These are phyloP conservation scores for Vigna mungo DNA, from an alignment of 306 rosid genomes.

Conservation along the genomic window DNA sequence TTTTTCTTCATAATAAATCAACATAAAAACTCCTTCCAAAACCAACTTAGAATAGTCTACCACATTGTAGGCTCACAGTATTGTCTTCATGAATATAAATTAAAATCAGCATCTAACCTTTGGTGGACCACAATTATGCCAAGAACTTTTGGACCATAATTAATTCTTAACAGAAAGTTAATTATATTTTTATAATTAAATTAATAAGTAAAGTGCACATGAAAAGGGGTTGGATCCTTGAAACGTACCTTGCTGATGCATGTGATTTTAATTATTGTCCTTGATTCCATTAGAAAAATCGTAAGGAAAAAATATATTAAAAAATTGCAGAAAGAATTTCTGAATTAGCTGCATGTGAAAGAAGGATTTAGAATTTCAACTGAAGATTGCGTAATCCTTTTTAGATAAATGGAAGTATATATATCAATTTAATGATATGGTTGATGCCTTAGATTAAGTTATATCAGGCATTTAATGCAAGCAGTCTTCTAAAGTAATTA, in stretches of 20 bases:
- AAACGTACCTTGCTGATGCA: slow-evolving; percentile 21
- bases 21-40: too few relatives aligned
- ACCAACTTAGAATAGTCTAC: too few relatives aligned
- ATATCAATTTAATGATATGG: not conserved
- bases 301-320: not conserved
- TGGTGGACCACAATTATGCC: slow-evolving; percentile 40
- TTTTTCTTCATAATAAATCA: too few relatives aligned
- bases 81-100: slow-evolving; percentile 31
- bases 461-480: slow-evolving; percentile 36
- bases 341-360: slow-evolving; percentile 39
- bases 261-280: slow-evolving; percentile 37
- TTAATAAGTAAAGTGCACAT: slow-evolving; percentile 40
- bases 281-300: slow-evolving; percentile 36
- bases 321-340: slow-evolving; percentile 1
- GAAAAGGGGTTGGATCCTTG: slow-evolving; percentile 36
- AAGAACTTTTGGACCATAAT: not conserved
- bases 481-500: not conserved
- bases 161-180: slow-evolving; percentile 11
- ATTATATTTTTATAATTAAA: not conserved
- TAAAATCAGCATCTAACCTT: slow-evolving; percentile 7
- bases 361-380: not conserved
- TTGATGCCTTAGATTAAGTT: slow-evolving; percentile 2
- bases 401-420: not conserved
- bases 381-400: not conserved
- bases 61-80: slow-evolving; percentile 22